Evolutionary conservation across 306 rosid species (phyloP).

Genomic region (Prunus salicina): DNA sequence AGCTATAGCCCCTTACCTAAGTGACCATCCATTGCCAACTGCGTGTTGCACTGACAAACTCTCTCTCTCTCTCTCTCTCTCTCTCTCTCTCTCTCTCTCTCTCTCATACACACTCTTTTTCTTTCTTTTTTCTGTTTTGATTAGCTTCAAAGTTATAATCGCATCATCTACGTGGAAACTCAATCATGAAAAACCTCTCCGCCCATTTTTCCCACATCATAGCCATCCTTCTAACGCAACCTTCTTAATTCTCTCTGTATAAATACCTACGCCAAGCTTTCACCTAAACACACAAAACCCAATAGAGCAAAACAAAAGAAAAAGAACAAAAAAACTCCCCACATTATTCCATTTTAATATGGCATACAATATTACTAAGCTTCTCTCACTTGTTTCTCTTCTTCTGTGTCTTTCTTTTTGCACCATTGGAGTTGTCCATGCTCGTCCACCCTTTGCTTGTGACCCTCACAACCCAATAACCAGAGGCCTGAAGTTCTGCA

Average conservation of each 20-base stretch:
- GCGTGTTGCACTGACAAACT: conserved; percentile 44
- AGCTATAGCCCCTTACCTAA: not conserved
- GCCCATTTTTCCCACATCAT: not conserved
- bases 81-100: not conserved
- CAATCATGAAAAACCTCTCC: conserved; percentile 33
- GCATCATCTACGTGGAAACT: conserved; percentile 58
- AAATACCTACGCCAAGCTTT: not conserved
- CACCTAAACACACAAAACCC: not conserved
- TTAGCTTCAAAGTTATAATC: conserved; percentile 19
- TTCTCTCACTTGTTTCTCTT: not conserved
- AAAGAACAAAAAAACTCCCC: not conserved
- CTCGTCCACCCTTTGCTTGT: conserved; percentile 70
- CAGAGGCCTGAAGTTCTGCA: conserved; percentile 53
- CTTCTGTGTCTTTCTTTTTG: not conserved
- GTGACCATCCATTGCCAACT: conserved; percentile 26
- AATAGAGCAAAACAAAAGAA: not conserved
- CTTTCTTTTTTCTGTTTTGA: not conserved
- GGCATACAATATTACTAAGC: not conserved
- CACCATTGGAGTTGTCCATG: conserved; percentile 14
- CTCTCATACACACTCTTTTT: not conserved
- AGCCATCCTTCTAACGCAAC: conserved; percentile 24
- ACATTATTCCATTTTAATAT: not conserved
- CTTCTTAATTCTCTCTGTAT: not conserved
- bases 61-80: not conserved
- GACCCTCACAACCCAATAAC: conserved; percentile 62